phyloP scores from a whole-genome alignment of 2,329 filamentous ascomycete genomes.

The Plenodomus lindquistii region DNA sequence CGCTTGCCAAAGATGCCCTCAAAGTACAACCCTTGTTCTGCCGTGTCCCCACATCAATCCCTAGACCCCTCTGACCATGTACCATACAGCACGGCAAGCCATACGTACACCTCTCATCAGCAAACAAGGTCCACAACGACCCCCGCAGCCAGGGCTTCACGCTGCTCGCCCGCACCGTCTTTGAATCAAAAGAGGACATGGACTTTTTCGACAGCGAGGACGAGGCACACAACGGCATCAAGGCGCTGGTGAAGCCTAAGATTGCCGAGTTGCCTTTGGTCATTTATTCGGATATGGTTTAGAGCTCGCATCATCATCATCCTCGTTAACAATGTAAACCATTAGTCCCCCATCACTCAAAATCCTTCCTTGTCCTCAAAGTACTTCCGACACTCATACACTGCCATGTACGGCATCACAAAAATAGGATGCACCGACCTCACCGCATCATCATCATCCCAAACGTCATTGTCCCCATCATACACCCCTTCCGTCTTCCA shows the following conservation, averaged over 20 bases:
- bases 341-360: no score
- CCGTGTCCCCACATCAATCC: neutral
- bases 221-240: conserved; percentile 58
- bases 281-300: conserved; percentile 28
- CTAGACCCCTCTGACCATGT: neutral
- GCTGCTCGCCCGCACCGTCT: conserved; percentile 64
- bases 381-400: conserved; percentile 66
- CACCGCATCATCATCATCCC: conserved; percentile 72
- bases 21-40: conserved; percentile 31
- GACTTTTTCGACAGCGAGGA: conserved; percentile 68
- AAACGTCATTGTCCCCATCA: conserved; percentile 58
- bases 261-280: conserved; percentile 32
- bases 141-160: conserved; percentile 68
- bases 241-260: conserved; percentile 38
- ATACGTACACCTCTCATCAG: conserved; percentile 66
- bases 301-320: no score
- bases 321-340: no score
- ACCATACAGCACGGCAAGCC: conserved; percentile 69
- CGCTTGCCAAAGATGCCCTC: conserved; percentile 35
- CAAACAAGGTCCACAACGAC: conserved; percentile 60
- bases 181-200: conserved; percentile 69
- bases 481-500: conserved; percentile 53
- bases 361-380: conserved; percentile 50
- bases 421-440: conserved; percentile 79
- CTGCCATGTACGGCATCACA: conserved; percentile 74